Evolutionary conservation across 768 basidiomycete genomes (phyloP), one percentile per base, ranked within the genome.

Genomic region (Panaeolus cyanescens): DNA sequence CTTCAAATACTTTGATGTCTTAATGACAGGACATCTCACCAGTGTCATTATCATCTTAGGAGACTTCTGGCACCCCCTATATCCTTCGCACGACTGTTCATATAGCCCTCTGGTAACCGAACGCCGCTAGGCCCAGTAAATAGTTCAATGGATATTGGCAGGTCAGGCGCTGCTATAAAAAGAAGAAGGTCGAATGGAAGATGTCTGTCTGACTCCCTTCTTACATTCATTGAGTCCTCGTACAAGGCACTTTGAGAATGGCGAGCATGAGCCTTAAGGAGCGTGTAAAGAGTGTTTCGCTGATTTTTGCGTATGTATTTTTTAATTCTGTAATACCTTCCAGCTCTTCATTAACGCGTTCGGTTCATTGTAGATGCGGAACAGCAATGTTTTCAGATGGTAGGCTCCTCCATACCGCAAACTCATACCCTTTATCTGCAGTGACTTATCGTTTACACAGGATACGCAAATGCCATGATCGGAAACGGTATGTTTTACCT

Each of bases 331-430:
- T n/a, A n/a, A n/a, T n/a, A 13, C 42, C 36, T 39, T 20, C 19
- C n/a, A 55, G 56, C 19, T n/a, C n/a, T n/a, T n/a, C n/a, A n/a
- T n/a, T 58, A 32, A 40, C 7, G 7, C 45, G 22, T 22, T 37
- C 25, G 34, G 5, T 55, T 19, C 32, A 37, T 39, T 60, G 9
- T 64, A 92, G 91, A 15, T 93, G 92, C 71, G 92, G 92, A 69
- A 95, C 93, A 3, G 92, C 93, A 40, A 78, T 94, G 53, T 93
- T 95, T 76, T 93, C 92, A 28, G 92, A 95, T 72, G 92, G 92
- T 90, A 74, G 28, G 58, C 19, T 39, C 31, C 15, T 61, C 55
- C 36, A n/a, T 12, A n/a, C 54, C 17, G 58, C 19, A 36, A 56
- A 22, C 59, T n/a, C n/a, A n/a, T n/a, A n/a, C 54, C 19, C 59